These are phyloP conservation scores for Amanita pseudoporphyria DNA, from an alignment of 768 basidiomycete genomes.

Conservation along the genomic window DNA sequence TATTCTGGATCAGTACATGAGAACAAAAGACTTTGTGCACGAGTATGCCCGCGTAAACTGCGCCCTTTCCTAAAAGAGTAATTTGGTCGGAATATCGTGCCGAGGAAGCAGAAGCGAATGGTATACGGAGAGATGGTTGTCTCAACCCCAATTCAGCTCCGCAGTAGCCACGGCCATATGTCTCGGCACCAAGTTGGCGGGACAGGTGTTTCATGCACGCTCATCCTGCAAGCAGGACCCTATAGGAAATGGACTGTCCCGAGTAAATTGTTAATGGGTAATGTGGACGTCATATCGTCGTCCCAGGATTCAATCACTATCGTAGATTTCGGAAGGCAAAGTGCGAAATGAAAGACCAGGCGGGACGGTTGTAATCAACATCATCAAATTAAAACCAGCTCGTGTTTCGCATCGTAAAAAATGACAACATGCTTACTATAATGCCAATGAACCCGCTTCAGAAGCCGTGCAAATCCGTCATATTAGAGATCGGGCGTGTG, in stretches of 20 bases:
- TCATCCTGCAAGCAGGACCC: background rate
- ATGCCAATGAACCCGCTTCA: background rate
- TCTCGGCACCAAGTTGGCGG: background rate
- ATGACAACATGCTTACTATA: background rate
- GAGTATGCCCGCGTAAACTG: background rate
- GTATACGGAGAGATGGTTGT: background rate
- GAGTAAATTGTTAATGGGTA: background rate
- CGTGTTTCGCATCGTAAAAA: background rate
- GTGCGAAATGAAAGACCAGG: slow-evolving; percentile 2
- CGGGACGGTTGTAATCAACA: background rate
- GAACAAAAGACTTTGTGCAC: background rate
- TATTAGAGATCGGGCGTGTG: background rate
- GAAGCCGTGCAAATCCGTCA: background rate
- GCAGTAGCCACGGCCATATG: background rate
- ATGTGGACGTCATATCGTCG: slow-evolving; percentile 1
- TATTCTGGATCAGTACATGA: background rate
- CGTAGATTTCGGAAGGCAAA: slow-evolving; percentile 6
- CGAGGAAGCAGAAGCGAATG: background rate
- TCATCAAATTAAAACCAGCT: background rate
- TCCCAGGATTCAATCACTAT: slow-evolving; percentile 1
- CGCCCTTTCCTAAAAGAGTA: background rate
- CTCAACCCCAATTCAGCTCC: background rate
- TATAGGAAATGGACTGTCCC: background rate
- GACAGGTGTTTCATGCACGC: background rate
- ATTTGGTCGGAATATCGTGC: background rate